A percentile compares a stretch with the other conserved stretches of the same genome.
Evolutionary conservation across 2,329 filamentous ascomycete species (phyloP).

Genomic region (Penicillium capsulatum): DNA sequence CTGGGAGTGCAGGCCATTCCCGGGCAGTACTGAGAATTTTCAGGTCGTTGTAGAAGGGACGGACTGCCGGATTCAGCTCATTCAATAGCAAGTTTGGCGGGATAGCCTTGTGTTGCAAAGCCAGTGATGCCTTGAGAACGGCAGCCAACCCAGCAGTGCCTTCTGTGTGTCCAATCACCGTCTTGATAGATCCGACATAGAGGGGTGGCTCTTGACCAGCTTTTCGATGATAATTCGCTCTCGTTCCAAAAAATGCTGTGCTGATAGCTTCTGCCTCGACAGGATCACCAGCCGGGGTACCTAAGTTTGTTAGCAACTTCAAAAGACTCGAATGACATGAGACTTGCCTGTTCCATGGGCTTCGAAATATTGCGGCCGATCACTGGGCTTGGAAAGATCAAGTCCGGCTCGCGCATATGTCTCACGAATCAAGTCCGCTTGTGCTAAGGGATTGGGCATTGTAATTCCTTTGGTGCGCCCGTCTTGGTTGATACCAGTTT

Average conservation of each 20-base stretch:
- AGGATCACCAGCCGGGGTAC: slow-evolving; percentile 24
- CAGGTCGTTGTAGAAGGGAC: slow-evolving; percentile 23
- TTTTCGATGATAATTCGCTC: slow-evolving; percentile 8
- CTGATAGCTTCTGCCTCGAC: slow-evolving; percentile 23
- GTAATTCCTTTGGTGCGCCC: slow-evolving; percentile 36
- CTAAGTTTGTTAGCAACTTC: slow-evolving; percentile 5
- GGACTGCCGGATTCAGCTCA: slow-evolving; percentile 23
- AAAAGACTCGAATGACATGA: not conserved
- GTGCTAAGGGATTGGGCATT: slow-evolving; percentile 35
- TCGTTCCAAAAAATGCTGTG: slow-evolving; percentile 17
- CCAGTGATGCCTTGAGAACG: slow-evolving; percentile 35
- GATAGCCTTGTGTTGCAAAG: slow-evolving; percentile 37
- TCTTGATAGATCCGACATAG: slow-evolving; percentile 33
- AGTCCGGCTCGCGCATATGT: slow-evolving; percentile 41
- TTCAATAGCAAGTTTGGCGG: slow-evolving; percentile 30
- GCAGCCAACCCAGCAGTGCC: slow-evolving; percentile 31
- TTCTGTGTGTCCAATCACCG: slow-evolving; percentile 35
- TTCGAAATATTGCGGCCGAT: slow-evolving; percentile 44
- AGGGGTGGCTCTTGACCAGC: slow-evolving; percentile 7
- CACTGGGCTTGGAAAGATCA: slow-evolving; percentile 21
- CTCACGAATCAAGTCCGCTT: slow-evolving; percentile 38
- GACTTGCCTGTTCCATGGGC: slow-evolving; percentile 44
- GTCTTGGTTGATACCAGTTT: slow-evolving; percentile 36
- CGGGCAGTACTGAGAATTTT: slow-evolving; percentile 19
- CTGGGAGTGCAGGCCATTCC: slow-evolving; percentile 21